phyloP scores from a whole-genome alignment of 345 rosid genomes.

The Citrus cavaleriei region DNA sequence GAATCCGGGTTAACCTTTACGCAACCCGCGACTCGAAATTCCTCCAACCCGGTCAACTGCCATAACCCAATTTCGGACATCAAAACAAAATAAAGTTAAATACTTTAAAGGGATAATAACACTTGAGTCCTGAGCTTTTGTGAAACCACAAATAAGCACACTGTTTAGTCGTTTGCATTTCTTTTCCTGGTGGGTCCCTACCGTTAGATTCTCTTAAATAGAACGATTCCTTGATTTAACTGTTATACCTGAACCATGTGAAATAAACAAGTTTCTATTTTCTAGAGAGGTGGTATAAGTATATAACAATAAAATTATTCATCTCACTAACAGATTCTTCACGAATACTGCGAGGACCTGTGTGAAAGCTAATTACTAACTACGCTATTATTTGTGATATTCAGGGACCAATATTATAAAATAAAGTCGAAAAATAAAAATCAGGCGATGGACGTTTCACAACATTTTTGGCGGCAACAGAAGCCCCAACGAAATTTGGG shows the following conservation, averaged over 20 bases:
- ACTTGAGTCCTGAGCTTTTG: not conserved
- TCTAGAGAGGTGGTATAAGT: no score
- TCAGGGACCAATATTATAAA: not conserved
- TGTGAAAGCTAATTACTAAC: not conserved
- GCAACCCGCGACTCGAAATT: conserved; percentile 49
- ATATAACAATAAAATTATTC: no score
- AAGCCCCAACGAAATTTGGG: conserved; percentile 85
- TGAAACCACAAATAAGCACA: not conserved
- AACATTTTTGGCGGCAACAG: conserved; percentile 69
- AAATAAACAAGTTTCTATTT: no score
- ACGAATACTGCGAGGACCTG: not conserved
- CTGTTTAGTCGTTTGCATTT: not conserved
- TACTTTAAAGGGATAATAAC: not conserved
- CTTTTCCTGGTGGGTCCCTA: not conserved
- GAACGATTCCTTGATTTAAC: no score
- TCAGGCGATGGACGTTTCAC: not conserved
- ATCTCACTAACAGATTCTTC: no score
- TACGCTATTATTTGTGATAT: not conserved
- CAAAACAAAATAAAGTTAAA: no score
- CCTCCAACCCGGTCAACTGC: conserved; percentile 62
- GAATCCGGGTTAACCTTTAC: conserved; percentile 95
- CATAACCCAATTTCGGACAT: not conserved
- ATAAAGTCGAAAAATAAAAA: not conserved
- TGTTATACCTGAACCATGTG: no score
- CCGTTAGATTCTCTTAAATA: not conserved